Conservation (phyloP, 1,284 basidiomycete genomes). For the Sporisorium graminicola region DNA sequence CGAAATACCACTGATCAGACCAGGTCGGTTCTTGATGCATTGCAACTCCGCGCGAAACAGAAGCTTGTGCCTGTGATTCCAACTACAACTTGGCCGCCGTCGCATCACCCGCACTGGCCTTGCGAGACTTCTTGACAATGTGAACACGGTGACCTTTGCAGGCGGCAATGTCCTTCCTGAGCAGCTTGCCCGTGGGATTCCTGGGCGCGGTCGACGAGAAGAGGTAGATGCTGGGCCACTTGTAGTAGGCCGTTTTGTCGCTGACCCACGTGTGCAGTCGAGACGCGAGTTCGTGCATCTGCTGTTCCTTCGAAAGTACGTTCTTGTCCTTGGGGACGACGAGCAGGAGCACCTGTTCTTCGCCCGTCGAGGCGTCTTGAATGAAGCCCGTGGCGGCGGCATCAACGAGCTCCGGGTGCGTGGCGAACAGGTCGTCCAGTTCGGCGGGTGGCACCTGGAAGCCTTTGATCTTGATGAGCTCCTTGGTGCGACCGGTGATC, state of each 20-base stretch:
- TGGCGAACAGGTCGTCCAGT: slow-evolving; percentile 51
- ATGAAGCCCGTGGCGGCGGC: slow-evolving; percentile 42
- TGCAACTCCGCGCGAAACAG: no score
- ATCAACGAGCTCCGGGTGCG: slow-evolving; percentile 46
- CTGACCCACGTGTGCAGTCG: slow-evolving; percentile 41
- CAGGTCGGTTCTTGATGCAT: no score
- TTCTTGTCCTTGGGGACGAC: slow-evolving; percentile 45
- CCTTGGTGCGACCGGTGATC: slow-evolving; percentile 61
- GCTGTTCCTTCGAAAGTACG: slow-evolving; percentile 14
- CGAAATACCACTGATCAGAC: no score
- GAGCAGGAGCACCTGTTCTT: slow-evolving; percentile 41
- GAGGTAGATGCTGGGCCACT: slow-evolving; percentile 48
- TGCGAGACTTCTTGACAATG: slow-evolving; percentile 35
- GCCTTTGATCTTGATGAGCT: slow-evolving; percentile 56
- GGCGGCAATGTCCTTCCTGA: slow-evolving; percentile 46
- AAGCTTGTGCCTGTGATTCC: not conserved
- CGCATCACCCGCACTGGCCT: slow-evolving; percentile 5
- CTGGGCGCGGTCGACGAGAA: slow-evolving; percentile 32
- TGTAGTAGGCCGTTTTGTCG: slow-evolving; percentile 54
- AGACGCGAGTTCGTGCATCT: slow-evolving; percentile 32
- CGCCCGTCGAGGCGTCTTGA: slow-evolving; percentile 31
- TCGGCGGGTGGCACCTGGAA: slow-evolving; percentile 62
- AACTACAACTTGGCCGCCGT: slow-evolving; percentile 34
- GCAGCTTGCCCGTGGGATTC: slow-evolving; percentile 47
- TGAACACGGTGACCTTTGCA: slow-evolving; percentile 21